Percentiles rank a stretch among this genome's conserved stretches.
Conservation (phyloP, 805 yeast genomes). For the Groenewaldozyma tartarivorans region DNA sequence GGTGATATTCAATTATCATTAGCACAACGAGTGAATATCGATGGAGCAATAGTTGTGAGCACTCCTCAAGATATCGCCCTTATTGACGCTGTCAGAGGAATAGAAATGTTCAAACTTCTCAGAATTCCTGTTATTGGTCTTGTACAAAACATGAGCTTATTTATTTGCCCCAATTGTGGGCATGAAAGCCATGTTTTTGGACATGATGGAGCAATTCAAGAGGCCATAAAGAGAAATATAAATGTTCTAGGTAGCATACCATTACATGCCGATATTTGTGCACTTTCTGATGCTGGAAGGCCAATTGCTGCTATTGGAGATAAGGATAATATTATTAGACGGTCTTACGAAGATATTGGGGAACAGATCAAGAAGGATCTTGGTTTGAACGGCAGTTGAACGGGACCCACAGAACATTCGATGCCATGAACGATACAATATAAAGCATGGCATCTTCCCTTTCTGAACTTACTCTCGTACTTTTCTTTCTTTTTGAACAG, state of each 20-base stretch:
- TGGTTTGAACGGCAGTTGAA: neutral
- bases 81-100: conserved; percentile 71
- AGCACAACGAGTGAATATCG: conserved; percentile 66
- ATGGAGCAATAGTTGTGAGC: conserved; percentile 74
- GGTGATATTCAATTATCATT: conserved; percentile 80
- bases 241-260: conserved; percentile 61
- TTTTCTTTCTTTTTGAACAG: too few relatives aligned
- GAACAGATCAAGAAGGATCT: conserved; percentile 23
- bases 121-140: conserved; percentile 64
- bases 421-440: too few relatives aligned
- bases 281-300: conserved; percentile 51
- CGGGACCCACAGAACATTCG: neutral
- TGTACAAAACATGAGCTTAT: conserved; percentile 77
- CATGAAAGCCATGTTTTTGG: conserved; percentile 74
- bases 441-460: too few relatives aligned
- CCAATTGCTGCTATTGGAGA: conserved; percentile 46
- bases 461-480: too few relatives aligned
- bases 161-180: conserved; percentile 63
- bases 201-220: conserved; percentile 44
- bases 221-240: conserved; percentile 38
- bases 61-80: conserved; percentile 84
- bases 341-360: conserved; percentile 46
- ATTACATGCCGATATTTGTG: conserved; percentile 48
- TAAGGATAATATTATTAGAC: conserved; percentile 27
- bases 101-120: conserved; percentile 66